Evolutionary conservation across 2,329 filamentous ascomycete species (phyloP), one percentile per base, ranked within the genome.

Genomic region (Aspergillus pseudoviridinutans): DNA sequence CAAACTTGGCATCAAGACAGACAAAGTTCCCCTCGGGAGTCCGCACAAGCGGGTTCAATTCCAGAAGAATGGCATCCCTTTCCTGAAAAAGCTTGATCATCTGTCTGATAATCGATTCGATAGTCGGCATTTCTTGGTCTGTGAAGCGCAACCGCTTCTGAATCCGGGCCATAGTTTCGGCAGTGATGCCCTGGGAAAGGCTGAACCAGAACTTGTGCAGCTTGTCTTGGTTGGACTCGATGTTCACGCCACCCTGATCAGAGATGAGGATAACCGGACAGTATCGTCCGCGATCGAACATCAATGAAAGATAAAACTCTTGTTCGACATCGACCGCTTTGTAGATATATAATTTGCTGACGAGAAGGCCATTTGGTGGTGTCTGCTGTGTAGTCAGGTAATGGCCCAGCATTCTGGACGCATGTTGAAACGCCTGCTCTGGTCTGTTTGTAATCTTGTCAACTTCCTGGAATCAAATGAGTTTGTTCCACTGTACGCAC

Each of bases 1-100:
- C 68, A 46, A 84, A 78, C 1, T 71, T 74, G 0, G 80, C 74
- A 38, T 76, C 72, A 0, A 73, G 54, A 51, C 70, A 73, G 9
- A 72, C 44, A 22, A 82, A 69, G 0, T 54, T 50, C 0, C 70
- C 70, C 1, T 74, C 65, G 0, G 51, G 9, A 0, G 66, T 72
- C 8, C 64, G 66, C 1, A 62, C 69, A 0, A 82, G 65, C 0
- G 77, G 68, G 35, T 76, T 73, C 5, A 80, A 67, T 55, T 81
- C 77, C 2, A 83, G 66, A 0, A 76, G 67, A 4, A 74, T 79
- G 0, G 80, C 82, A 52, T 84, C 80, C 27, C 76, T 76, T 10
- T 76, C 69, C 1, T 62, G 60, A 58, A 84, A 84, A 1, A 73
- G 42, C 2, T 62, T 59, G 0, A 64, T 54, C 62, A 74, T 64